These are phyloP conservation scores for Rhizopogon vesiculosus DNA, from an alignment of 768 basidiomycete genomes.

Conservation along the genomic window DNA sequence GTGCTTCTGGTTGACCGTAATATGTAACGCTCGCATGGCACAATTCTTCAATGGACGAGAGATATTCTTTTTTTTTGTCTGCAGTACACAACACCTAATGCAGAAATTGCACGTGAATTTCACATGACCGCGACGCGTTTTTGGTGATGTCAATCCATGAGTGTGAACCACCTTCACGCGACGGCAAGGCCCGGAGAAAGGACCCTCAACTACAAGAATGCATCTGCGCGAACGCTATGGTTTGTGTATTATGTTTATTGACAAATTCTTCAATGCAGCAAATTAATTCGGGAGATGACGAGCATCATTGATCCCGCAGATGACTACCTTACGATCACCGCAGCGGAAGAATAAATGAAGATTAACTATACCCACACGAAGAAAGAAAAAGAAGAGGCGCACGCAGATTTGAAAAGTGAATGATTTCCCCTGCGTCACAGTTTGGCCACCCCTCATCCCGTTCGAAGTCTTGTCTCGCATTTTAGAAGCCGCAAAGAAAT, in stretches of 20 bases:
- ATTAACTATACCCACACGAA: constrained; percentile 51
- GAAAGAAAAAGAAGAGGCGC: constrained; percentile 66
- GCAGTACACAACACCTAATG: no score
- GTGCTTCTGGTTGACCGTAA: no score
- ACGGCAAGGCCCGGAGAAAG: constrained; percentile 23
- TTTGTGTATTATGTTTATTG: neutral
- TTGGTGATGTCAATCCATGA: neutral
- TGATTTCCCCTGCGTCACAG: neutral
- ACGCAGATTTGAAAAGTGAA: constrained; percentile 59
- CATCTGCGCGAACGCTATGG: constrained; percentile 18
- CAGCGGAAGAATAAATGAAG: constrained; percentile 66
- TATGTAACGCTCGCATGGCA: no score
- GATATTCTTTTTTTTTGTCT: no score
- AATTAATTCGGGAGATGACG: constrained; percentile 64
- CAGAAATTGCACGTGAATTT: neutral
- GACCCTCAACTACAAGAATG: constrained; percentile 28
- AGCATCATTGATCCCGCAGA: no score
- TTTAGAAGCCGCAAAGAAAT: constrained; percentile 68
- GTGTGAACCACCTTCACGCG: neutral
- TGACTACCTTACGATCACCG: no score
- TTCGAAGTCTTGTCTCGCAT: constrained; percentile 53
- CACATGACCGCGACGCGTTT: neutral
- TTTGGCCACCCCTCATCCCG: neutral
- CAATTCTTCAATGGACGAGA: no score
- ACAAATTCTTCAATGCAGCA: constrained; percentile 31